phyloP scores from a whole-genome alignment of 495 filamentous ascomycete species.

The Venustampulla echinocandica region DNA sequence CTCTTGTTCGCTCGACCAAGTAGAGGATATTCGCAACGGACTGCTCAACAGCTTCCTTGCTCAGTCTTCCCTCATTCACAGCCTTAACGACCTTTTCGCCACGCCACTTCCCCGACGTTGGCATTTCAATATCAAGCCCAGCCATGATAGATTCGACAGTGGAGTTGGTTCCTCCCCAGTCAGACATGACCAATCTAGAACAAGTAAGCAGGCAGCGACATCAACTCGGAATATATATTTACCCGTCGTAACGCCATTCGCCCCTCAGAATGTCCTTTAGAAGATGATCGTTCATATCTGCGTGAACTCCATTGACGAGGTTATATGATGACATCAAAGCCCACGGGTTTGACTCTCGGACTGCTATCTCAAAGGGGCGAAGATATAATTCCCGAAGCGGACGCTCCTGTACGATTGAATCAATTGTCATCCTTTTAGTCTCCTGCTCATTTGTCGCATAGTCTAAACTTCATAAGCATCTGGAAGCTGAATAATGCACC shows the following conservation, averaged over 20 bases:
- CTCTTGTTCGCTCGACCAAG: slow-evolving; percentile 55
- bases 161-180: slow-evolving; percentile 67
- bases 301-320: slow-evolving; percentile 68
- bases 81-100: slow-evolving; percentile 57
- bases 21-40: slow-evolving; percentile 58
- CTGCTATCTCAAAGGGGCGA: slow-evolving; percentile 71
- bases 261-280: slow-evolving; percentile 64
- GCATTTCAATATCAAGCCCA: slow-evolving; percentile 74
- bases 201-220: slow-evolving; percentile 15
- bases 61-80: slow-evolving; percentile 52
- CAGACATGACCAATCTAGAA: slow-evolving; percentile 58
- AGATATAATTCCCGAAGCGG: slow-evolving; percentile 76
- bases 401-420: slow-evolving; percentile 61
- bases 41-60: slow-evolving; percentile 35
- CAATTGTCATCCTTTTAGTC: slow-evolving; percentile 64
- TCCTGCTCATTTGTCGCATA: slow-evolving; percentile 85
- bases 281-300: slow-evolving; percentile 62
- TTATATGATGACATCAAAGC: slow-evolving; percentile 85
- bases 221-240: slow-evolving; percentile 10
- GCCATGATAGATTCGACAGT: slow-evolving; percentile 61
- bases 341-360: slow-evolving; percentile 69
- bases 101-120: slow-evolving; percentile 61
- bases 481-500: slow-evolving; percentile 4
- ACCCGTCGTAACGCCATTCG: slow-evolving; percentile 71
- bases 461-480: slow-evolving; percentile 36